A percentile compares a stretch with the other conserved stretches of the same genome.
These are phyloP conservation scores for Phaffomyces thermotolerans DNA, from an alignment of 805 yeast genomes.

Conservation along the genomic window DNA sequence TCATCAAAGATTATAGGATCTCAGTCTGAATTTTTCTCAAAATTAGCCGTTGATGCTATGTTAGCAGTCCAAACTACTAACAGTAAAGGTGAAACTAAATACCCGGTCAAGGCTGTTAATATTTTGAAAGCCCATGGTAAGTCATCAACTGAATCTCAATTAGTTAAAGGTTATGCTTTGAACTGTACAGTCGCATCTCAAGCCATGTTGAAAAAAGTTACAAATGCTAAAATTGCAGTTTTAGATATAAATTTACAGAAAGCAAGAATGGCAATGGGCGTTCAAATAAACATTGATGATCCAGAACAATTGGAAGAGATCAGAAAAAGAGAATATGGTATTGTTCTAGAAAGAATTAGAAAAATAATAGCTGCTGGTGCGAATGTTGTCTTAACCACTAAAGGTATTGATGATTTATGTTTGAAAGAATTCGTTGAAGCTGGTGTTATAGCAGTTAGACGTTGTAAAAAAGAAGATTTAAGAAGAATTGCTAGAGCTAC, in stretches of 20 bases:
- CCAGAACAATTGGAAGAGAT: constrained; percentile 94
- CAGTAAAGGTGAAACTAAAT: constrained; percentile 78
- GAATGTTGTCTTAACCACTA: constrained; percentile 90
- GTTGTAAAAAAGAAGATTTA: constrained; percentile 94
- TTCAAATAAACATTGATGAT: constrained; percentile 91
- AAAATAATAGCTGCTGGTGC: constrained; percentile 83
- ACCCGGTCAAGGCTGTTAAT: constrained; percentile 96
- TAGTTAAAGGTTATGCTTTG: constrained; percentile 90
- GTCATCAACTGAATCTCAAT: constrained; percentile 76
- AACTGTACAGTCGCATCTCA: constrained; percentile 97
- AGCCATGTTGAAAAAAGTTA: constrained; percentile 78
- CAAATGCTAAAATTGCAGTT: constrained; percentile 76
- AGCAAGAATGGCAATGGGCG: constrained; percentile 97
- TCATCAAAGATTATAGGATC: constrained; percentile 93
- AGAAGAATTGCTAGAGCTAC: constrained; percentile 97
- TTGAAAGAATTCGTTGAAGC: constrained; percentile 90
- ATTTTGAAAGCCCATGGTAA: constrained; percentile 95
- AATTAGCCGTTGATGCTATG: constrained; percentile 92
- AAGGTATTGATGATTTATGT: constrained; percentile 95
- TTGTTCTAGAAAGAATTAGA: constrained; percentile 56
- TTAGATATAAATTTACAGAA: constrained; percentile 91
- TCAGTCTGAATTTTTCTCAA: constrained; percentile 83
- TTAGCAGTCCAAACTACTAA: constrained; percentile 89
- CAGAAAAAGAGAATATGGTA: constrained; percentile 89
- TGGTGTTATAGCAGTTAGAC: constrained; percentile 83